Evolutionary conservation across 2,329 filamentous ascomycete genomes (phyloP), one percentile per base, ranked within the genome.

Genomic region (Emydomyces testavorans): DNA sequence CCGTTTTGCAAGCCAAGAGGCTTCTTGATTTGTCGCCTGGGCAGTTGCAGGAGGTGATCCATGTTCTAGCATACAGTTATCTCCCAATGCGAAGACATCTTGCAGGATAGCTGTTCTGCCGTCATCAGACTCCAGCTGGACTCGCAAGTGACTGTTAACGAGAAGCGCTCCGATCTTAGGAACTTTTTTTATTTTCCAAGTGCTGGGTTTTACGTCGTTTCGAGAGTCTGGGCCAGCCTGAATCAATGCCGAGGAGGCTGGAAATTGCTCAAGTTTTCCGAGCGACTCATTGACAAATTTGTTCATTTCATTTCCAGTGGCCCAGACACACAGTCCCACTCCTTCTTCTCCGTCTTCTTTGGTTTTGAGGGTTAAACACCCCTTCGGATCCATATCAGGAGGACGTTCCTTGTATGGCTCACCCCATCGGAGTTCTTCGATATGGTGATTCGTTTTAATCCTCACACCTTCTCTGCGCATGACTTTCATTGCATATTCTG

Each of bases 271-370:
- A 1, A 55, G 18, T 4, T 18, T 23, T 6, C 43, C 39, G 10
- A 76, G 59, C 0, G 70, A 67, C 26, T 72, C 64, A 8, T 66
- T 61, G 10, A 77, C 65, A 50, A 77, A 76, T 0, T 73, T 73
- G 48, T 77, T 77, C 58, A 71, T 70, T 71, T 75, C 75, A 15
- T 76, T 64, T 2, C 74, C 74, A 3, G 74, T 77, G 11, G 66
- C 73, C 77, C 77, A 80, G 7, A 80, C 76, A 48, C 67, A 76
- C 75, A 80, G 77, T 1, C 76, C 76, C 0, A 77, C 67, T 0
- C 76, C 76, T 1, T 77, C 62, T 38, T 79, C 74, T 1, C 76
- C 77, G 48, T 77, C 72, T 54, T 80, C 75, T 50, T 74, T 70
- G 2, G 76, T 66, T 8, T 68, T 73, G 29, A 80, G 62, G 0